Conservation (phyloP, 345 rosid species). For the Barbarea vulgaris region DNA sequence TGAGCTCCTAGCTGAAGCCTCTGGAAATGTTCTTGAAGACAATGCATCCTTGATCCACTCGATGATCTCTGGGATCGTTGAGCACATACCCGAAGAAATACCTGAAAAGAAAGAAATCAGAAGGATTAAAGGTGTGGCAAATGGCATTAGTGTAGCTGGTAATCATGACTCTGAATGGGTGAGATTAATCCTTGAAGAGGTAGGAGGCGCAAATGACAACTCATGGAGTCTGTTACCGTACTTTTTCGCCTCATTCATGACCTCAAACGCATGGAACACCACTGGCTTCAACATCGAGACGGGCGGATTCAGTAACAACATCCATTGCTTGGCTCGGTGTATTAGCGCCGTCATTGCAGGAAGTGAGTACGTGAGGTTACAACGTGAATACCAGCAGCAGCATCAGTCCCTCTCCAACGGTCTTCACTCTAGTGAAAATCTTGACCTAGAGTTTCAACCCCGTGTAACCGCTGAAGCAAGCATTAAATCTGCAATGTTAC, state of each 20-base stretch:
- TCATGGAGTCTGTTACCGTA: constrained; percentile 97
- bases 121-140: constrained; percentile 82
- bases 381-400: constrained; percentile 81
- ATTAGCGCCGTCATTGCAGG: constrained; percentile 91
- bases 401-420: constrained; percentile 68
- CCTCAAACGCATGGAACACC: constrained; percentile 82
- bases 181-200: constrained; percentile 85
- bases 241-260: constrained; percentile 84
- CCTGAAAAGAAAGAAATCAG: constrained; percentile 87
- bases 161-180: constrained; percentile 99
- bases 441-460: constrained; percentile 68
- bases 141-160: constrained; percentile 51
- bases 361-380: constrained; percentile 80
- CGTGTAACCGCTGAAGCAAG: constrained; percentile 83
- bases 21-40: constrained; percentile 86
- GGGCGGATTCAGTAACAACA: constrained; percentile 95
- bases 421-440: constrained; percentile 53
- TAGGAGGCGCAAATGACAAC: constrained; percentile 89
- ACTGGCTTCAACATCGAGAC: constrained; percentile 92
- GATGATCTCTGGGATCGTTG: constrained; percentile 70
- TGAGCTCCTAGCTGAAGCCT: constrained; percentile 89
- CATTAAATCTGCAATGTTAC: constrained; percentile 90
- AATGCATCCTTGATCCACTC: constrained; percentile 84
- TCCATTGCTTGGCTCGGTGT: constrained; percentile 97
- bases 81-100: constrained; percentile 84